Evolutionary conservation across 805 yeast species (phyloP).

Genomic region (Ogataea salicorniae): DNA sequence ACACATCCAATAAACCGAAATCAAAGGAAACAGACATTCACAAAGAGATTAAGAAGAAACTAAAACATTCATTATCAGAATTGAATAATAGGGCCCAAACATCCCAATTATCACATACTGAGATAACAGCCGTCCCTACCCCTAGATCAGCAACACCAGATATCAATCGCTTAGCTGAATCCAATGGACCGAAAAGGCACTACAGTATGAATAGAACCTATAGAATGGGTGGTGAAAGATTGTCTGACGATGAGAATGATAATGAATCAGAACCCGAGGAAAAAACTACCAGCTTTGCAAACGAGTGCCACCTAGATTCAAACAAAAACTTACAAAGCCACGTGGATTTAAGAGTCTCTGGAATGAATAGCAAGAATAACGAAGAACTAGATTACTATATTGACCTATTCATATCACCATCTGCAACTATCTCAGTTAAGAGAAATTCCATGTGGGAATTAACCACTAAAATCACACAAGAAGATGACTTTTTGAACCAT

Average conservation of each 20-base stretch:
- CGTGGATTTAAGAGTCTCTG: slow-evolving; percentile 30
- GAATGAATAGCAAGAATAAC: slow-evolving; percentile 20
- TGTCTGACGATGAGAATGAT: slow-evolving; percentile 8
- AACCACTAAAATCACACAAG: slow-evolving; percentile 18
- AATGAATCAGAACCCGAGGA: slow-evolving; percentile 8
- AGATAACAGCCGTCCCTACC: too few relatives aligned
- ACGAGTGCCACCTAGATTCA: not conserved
- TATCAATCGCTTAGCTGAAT: not conserved
- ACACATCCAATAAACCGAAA: not conserved
- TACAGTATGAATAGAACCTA: slow-evolving; percentile 30
- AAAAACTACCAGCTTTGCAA: slow-evolving; percentile 14
- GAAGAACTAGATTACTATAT: slow-evolving; percentile 13
- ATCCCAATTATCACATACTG: not conserved
- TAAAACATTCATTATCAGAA: not conserved
- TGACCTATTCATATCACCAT: slow-evolving; percentile 8
- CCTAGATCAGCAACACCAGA: not conserved
- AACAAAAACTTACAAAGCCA: slow-evolving; percentile 17
- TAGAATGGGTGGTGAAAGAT: slow-evolving; percentile 12
- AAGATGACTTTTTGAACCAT: slow-evolving; percentile 14
- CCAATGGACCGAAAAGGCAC: slow-evolving; percentile 5
- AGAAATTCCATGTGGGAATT: slow-evolving; percentile 24
- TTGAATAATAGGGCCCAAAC: not conserved
- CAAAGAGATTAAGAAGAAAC: slow-evolving; percentile 4
- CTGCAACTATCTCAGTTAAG: slow-evolving; percentile 11
- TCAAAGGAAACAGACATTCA: slow-evolving; percentile 14